A percentile compares a stretch with the other conserved stretches of the same genome.
Evolutionary conservation across 1,139 yeast species (phyloP).

Genomic region (Hansenula anomala): DNA sequence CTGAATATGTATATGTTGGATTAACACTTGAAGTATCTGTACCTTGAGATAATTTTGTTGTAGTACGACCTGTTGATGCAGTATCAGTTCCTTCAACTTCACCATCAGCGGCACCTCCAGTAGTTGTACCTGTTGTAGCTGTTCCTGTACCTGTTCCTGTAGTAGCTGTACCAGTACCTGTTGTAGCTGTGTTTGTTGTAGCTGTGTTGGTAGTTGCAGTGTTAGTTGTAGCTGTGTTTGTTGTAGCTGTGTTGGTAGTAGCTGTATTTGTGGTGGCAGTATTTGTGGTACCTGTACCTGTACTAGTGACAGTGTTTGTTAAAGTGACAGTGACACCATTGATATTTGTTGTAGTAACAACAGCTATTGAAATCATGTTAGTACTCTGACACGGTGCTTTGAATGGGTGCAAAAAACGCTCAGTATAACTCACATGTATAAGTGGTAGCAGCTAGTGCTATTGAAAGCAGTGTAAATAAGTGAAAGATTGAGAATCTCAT

Average conservation of each 20-base stretch:
- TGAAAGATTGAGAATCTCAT: background rate
- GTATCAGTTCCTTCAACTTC: conserved; percentile 8
- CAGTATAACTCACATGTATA: conserved; percentile 3
- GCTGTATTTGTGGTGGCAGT: conserved; percentile 6
- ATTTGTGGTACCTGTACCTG: conserved; percentile 5
- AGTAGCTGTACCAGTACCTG: conserved; percentile 7
- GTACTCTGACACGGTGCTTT: background rate
- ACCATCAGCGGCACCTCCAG: conserved; percentile 15
- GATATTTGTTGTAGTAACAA: conserved; percentile 25
- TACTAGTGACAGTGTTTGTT: conserved; percentile 14
- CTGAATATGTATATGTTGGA: conserved; percentile 24
- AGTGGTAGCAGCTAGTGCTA: conserved; percentile 1
- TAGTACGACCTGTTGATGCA: conserved; percentile 10
- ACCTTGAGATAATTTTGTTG: conserved; percentile 9
- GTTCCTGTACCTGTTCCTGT: conserved; percentile 18
- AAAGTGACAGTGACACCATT: conserved; percentile 22
- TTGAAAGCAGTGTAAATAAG: background rate
- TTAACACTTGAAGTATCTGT: conserved; percentile 8
- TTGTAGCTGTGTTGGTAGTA: conserved; percentile 7
- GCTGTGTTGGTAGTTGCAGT: conserved; percentile 6
- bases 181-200: conserved; percentile 5
- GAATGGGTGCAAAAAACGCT: too few relatives aligned
- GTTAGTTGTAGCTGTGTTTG: conserved; percentile 3
- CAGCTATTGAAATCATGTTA: conserved; percentile 20
- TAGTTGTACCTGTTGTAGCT: conserved; percentile 8